Evolutionary conservation across 352 stramenopile species (phyloP).

Genomic region (Phytophthora aleatoria): DNA sequence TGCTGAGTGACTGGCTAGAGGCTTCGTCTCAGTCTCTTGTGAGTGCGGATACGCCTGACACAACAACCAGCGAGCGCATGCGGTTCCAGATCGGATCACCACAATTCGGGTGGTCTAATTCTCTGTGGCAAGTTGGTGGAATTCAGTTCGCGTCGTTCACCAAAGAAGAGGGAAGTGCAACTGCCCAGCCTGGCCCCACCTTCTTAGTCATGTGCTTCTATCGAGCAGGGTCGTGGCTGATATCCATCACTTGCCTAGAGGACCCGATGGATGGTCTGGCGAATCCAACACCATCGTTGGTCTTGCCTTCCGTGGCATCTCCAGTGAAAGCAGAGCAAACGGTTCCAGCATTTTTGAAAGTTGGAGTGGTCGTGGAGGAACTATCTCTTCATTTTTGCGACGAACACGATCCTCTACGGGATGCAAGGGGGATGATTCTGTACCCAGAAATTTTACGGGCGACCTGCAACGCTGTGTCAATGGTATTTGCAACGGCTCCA

Average conservation of each 20-base stretch:
- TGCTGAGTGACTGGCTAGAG: constrained; percentile 46
- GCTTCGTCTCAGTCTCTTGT: constrained; percentile 23
- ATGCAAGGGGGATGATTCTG: constrained; percentile 39
- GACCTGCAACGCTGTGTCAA: constrained; percentile 37
- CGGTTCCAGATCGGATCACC: constrained; percentile 76
- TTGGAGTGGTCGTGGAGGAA: constrained; percentile 46
- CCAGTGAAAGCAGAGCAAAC: constrained; percentile 8
- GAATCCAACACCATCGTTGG: constrained; percentile 14
- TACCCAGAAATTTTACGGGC: constrained; percentile 69
- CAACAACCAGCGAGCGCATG: constrained; percentile 25
- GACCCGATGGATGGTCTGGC: constrained; percentile 38
- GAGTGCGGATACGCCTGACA: neutral
- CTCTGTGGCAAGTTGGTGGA: constrained; percentile 77
- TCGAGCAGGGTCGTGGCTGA: constrained; percentile 71
- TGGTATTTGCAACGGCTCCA: constrained; percentile 55
- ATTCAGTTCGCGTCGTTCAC: constrained; percentile 83
- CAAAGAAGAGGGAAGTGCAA: constrained; percentile 14
- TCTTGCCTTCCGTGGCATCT: constrained; percentile 23
- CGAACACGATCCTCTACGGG: constrained; percentile 50
- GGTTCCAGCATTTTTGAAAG: constrained; percentile 34
- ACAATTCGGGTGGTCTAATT: constrained; percentile 74
- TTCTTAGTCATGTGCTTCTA: constrained; percentile 78
- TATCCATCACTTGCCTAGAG: constrained; percentile 70
- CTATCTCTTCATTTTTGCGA: constrained; percentile 70
- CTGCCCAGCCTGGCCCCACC: constrained; percentile 25